Evolutionary conservation across 2,329 filamentous ascomycete genomes (phyloP).

Genomic region (Fusarium anthophilum): DNA sequence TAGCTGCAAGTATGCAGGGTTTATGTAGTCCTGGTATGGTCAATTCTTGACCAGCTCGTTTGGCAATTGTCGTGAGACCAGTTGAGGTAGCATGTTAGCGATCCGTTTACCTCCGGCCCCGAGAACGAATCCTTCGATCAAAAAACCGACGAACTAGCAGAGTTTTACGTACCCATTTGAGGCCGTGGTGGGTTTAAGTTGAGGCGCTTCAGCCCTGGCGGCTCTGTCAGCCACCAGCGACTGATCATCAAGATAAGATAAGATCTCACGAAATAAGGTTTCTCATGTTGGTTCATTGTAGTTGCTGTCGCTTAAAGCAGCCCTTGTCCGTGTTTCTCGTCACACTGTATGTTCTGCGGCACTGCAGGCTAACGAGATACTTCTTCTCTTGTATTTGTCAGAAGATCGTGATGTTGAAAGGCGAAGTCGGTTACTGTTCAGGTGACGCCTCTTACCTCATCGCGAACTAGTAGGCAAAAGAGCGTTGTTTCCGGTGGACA

Average conservation of each 20-base stretch:
- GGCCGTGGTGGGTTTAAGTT: neutral
- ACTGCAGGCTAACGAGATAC: neutral
- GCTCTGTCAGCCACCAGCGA: neutral
- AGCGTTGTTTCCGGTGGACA: neutral
- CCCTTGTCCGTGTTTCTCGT: neutral
- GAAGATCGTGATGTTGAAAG: neutral
- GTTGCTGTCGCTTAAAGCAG: neutral
- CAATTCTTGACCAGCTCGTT: neutral
- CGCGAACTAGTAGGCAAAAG: neutral
- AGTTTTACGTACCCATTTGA: neutral
- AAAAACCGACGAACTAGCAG: neutral
- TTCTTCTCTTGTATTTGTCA: neutral
- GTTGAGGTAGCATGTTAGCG: neutral
- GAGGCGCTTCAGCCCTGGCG: slow-evolving; percentile 13
- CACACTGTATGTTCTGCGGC: neutral
- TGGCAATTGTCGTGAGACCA: neutral
- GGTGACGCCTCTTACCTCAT: neutral
- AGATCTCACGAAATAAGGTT: neutral
- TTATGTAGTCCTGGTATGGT: neutral
- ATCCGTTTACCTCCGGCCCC: neutral
- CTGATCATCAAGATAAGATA: slow-evolving; percentile 21
- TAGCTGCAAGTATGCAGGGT: neutral
- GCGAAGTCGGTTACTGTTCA: neutral
- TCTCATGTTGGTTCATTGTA: neutral
- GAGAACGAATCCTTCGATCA: neutral